phyloP scores from a whole-genome alignment of 2,329 filamentous ascomycete species.

The Aschersonia sp. region DNA sequence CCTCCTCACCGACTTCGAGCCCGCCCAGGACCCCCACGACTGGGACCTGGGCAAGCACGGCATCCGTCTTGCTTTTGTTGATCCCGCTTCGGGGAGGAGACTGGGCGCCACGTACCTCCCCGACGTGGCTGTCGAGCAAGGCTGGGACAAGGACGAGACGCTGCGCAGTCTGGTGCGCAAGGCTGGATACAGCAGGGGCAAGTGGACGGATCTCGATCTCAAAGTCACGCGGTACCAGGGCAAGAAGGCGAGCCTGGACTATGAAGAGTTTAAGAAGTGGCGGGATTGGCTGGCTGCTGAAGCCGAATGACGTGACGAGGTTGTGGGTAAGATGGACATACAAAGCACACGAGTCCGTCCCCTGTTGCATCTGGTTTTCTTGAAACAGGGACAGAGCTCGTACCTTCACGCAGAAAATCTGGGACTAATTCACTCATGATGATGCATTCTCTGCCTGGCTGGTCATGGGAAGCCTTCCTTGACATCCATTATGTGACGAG shows the following conservation, averaged over 20 bases:
- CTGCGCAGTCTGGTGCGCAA: slow-evolving; percentile 84
- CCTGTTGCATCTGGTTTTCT: no score
- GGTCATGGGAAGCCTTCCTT: no score
- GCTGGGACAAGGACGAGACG: slow-evolving; percentile 89
- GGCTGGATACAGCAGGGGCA: slow-evolving; percentile 76
- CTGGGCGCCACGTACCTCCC: slow-evolving; percentile 86
- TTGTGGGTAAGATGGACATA: no score
- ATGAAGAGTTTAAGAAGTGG: slow-evolving; percentile 67
- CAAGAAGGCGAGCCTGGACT: slow-evolving; percentile 56
- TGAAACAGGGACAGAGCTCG: no score
- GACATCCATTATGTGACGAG: no score
- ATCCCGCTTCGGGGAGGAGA: slow-evolving; percentile 43
- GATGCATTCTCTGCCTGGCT: no score
- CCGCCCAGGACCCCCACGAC: slow-evolving; percentile 57
- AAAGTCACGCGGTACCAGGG: slow-evolving; percentile 79
- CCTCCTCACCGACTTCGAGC: slow-evolving; percentile 74
- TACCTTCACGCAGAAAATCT: no score
- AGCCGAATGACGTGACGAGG: neutral
- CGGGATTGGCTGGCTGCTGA: slow-evolving; percentile 44
- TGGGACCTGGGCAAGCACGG: slow-evolving; percentile 84
- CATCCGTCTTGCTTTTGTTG: slow-evolving; percentile 70
- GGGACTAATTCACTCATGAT: no score
- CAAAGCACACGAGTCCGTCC: no score
- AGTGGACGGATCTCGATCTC: slow-evolving; percentile 69
- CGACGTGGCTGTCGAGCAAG: slow-evolving; percentile 82